A percentile compares a stretch with the other conserved stretches of the same genome.
These are phyloP conservation scores for Aspergillus sp. DNA, from an alignment of 2,329 filamentous ascomycete species.

Conservation along the genomic window DNA sequence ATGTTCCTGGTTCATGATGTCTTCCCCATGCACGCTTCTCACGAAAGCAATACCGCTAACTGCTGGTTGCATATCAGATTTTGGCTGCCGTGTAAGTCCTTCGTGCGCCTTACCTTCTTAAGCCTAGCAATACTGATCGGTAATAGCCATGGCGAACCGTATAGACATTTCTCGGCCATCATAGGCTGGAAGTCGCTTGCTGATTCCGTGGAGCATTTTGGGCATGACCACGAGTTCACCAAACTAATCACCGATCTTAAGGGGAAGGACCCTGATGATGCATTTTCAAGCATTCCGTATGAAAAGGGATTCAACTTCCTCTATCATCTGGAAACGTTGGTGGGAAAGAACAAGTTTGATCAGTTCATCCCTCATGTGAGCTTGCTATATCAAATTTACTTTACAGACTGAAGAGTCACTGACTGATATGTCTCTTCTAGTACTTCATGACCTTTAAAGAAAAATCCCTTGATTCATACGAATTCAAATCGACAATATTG, in stretches of 20 bases:
- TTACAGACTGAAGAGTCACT: background rate
- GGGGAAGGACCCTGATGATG: slow-evolving; percentile 90
- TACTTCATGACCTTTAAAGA: slow-evolving; percentile 85
- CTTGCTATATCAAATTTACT: background rate
- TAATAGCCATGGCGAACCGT: slow-evolving; percentile 71
- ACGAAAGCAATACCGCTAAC: background rate
- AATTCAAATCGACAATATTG: slow-evolving; percentile 86
- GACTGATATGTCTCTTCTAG: slow-evolving; percentile 22
- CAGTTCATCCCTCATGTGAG: slow-evolving; percentile 80
- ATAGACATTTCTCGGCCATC: slow-evolving; percentile 92
- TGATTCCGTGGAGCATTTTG: slow-evolving; percentile 76
- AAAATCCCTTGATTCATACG: slow-evolving; percentile 87
- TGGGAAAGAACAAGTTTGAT: slow-evolving; percentile 86
- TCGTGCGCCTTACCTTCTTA: background rate
- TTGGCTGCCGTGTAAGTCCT: slow-evolving; percentile 39
- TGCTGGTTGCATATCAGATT: slow-evolving; percentile 33
- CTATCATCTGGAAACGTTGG: slow-evolving; percentile 81
- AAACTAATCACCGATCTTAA: slow-evolving; percentile 85
- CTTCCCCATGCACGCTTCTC: background rate
- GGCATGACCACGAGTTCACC: slow-evolving; percentile 85
- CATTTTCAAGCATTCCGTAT: slow-evolving; percentile 89
- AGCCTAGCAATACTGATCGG: background rate
- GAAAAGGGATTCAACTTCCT: slow-evolving; percentile 97
- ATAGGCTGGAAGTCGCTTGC: slow-evolving; percentile 91
- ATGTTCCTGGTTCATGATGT: slow-evolving; percentile 12